phyloP scores from a whole-genome alignment of 2,329 filamentous ascomycete species.

The Dothideomycetidae sp. region DNA sequence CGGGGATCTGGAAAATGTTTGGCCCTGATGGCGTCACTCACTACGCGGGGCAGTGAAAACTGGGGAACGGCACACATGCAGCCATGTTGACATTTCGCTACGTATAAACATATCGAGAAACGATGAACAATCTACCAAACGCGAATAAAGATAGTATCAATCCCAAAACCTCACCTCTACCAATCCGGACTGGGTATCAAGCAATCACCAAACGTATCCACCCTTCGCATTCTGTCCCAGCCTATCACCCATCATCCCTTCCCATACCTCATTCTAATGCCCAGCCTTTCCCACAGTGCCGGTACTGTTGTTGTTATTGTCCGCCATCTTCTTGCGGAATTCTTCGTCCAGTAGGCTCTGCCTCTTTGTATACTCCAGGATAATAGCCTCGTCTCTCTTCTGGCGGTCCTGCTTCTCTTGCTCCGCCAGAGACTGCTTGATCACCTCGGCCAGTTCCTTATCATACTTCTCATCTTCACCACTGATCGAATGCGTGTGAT shows the following conservation, averaged over 20 bases:
- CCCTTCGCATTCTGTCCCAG: constrained; percentile 1
- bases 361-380: constrained; percentile 64
- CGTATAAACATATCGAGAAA: too few relatives aligned
- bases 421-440: constrained; percentile 21
- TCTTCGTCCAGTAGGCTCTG: constrained; percentile 60
- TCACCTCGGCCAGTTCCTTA: constrained; percentile 20
- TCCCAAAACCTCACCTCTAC: too few relatives aligned
- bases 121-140: too few relatives aligned
- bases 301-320: too few relatives aligned
- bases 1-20: too few relatives aligned
- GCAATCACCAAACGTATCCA: background rate
- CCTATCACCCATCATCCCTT: constrained; percentile 3
- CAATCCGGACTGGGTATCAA: too few relatives aligned
- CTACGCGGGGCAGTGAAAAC: too few relatives aligned
- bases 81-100: too few relatives aligned
- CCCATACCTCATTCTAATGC: too few relatives aligned
- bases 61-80: too few relatives aligned
- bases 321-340: constrained; percentile 22
- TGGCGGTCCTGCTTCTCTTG: constrained; percentile 23
- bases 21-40: too few relatives aligned
- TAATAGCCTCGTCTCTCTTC: constrained; percentile 53
- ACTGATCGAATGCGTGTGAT: background rate
- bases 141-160: too few relatives aligned
- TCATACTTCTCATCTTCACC: constrained; percentile 16
- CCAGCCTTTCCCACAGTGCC: background rate